Base-by-base conservation (phyloP, 2,329 filamentous ascomycete genomes). In the Moelleriella libera region DNA sequence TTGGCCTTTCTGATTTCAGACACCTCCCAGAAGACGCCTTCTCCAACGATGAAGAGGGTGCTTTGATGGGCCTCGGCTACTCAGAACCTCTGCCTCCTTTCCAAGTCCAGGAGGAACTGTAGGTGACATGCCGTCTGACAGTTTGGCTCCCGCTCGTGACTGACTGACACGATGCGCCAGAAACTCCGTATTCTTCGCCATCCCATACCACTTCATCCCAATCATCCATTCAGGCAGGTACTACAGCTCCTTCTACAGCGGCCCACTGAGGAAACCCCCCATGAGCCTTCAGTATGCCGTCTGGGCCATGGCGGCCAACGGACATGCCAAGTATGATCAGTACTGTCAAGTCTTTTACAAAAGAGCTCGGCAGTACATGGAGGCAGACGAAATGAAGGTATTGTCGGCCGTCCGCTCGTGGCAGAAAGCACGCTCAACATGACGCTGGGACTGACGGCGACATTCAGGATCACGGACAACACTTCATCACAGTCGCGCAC, bases 221-320 rank as follows among this genome's bases (percentile, higher is more conserved):
- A 77, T 96, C 55, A 74, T 96, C 41, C 87, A 96, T 57, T 80
- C 80, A 34, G 76, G 77, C 14, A 78, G 85, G 39, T 95, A 88
- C 59, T 69, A 84, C 50, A 79, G 84, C 31, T 76, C 83, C 3
- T 82, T 92, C 64, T 83, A 89, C 57, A 71, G 70, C 2, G 72
- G 82, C 3, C 80, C 85, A 1, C 75, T 85, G 49, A 78, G 83
- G 71, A 82, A 86, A 48, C 89, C 90, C 2, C 85, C 89, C 1
- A 78, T 94, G 58, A 86, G 80, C 57, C 67, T 96, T 41, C 78
- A 89, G 57, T 96, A 96, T 63, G 83, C 82, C 29, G 86, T 96
- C 60, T 95, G 88, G 88, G 77, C 82, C n/a, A 69, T 86, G 55
- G 86, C 86, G 7, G 80, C 88, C 5, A 76, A 78, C 11, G 71